Base-by-base conservation (phyloP, 768 basidiomycete genomes). In the Boletus insuetus region DNA sequence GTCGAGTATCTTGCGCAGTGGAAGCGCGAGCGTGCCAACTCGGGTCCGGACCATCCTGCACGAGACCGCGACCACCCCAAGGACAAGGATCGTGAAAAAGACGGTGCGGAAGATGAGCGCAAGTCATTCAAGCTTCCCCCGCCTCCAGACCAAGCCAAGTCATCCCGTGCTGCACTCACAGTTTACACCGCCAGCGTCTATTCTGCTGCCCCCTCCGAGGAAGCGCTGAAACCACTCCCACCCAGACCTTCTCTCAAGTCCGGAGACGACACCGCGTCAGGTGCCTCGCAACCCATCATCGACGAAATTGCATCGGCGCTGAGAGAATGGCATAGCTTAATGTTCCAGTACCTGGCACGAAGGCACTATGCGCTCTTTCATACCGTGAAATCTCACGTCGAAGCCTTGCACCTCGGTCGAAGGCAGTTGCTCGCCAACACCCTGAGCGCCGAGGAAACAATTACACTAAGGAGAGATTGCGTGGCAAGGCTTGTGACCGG, bases 251-350 rank as follows among this genome's bases (percentile, higher is more conserved):
- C 89, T n/a, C 81, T 98, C 46, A 95, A 94, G 59, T 91, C 93
- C 11, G 93, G 92, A 37, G 96, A 97, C 67, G 95, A 98, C 62
- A 98, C 96, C 3, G 79, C 82, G 4, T 86, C 88, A 0, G 96
- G 96, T 11, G 77, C 79, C 20, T 75, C 71, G 3, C 94, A 97
- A 66, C 96, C 96, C 11, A 87, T 98, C 66, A 85, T 98, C 48
- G 96, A 98, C 73, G 96, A 98, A 76, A 96, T 98, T 60, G 92
- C 96, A 0, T 96, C 93, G 9, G 95, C 96, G 0, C 75, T 98
- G 42, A 85, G 96, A 38, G 96, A 98, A 82, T 98, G 95, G 94
- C 89, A 96, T 65, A 82, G 83, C 35, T 77, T 94, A 49, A 88
- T 98, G 81, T 94, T 93, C 66, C 87, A 87, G 58, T 94, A 97